phyloP scores from a whole-genome alignment of 2,329 filamentous ascomycete species.

The Colletotrichum theobromicola region DNA sequence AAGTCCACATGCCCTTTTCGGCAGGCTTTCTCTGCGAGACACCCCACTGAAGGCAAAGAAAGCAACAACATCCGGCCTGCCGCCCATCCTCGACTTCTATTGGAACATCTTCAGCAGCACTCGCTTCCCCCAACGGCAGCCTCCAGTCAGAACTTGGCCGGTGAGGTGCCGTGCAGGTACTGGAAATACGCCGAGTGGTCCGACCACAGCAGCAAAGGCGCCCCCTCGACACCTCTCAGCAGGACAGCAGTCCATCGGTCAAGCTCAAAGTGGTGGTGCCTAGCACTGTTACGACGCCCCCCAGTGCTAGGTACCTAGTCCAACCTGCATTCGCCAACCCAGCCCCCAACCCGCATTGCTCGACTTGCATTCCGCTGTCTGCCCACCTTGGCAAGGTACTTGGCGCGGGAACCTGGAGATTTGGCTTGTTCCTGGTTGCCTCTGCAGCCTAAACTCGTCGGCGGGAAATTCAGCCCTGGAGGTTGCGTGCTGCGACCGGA shows the following conservation, averaged over 20 bases:
- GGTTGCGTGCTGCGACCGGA: conserved; percentile 7
- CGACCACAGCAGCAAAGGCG: not conserved
- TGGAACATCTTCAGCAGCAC: not conserved
- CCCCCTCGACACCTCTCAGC: not conserved
- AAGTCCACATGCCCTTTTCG: not conserved
- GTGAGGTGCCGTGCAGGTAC: not conserved
- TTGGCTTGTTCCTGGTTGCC: not conserved
- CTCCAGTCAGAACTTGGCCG: not conserved
- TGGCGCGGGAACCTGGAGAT: not conserved
- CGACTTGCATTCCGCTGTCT: not conserved
- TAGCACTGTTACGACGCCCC: not conserved
- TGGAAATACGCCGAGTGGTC: conserved; percentile 15
- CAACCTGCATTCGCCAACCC: not conserved
- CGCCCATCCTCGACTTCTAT: not conserved
- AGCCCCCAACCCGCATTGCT: not conserved
- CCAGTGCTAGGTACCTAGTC: conserved; percentile 11
- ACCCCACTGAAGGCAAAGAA: not conserved
- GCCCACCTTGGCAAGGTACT: not conserved
- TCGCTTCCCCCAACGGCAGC: not conserved
- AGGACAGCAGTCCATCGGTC: not conserved
- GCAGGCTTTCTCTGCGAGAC: not conserved
- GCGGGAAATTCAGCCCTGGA: not conserved
- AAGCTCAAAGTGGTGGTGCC: conserved; percentile 4
- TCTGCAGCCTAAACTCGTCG: conserved; percentile 5
- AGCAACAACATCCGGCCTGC: not conserved